These are phyloP conservation scores for Solanum megistacrolobum DNA, from an alignment of 257 asterid genomes.

Conservation along the genomic window DNA sequence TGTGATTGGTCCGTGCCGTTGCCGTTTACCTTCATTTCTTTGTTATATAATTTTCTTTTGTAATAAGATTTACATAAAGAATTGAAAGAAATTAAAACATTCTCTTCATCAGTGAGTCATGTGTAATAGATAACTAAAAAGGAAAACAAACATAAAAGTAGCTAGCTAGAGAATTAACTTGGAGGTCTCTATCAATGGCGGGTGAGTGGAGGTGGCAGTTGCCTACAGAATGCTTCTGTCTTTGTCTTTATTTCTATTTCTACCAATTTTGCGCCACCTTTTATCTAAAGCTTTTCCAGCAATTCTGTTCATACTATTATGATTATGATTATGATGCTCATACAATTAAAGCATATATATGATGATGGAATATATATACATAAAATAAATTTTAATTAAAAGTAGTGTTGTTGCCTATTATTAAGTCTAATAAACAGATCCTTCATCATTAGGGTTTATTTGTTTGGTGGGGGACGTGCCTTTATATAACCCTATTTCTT, in stretches of 20 bases:
- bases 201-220: conserved; percentile 34
- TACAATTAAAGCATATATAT: neutral
- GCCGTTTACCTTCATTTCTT: neutral
- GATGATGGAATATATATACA: neutral
- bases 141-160: neutral
- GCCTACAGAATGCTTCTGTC: conserved; percentile 16
- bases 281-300: conserved; percentile 51
- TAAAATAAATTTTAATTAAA: neutral
- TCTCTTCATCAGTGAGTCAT: neutral
- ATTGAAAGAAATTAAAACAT: neutral
- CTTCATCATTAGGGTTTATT: conserved; percentile 63
- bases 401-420: neutral
- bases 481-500: conserved; percentile 26
- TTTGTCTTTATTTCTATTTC: neutral
- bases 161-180: neutral
- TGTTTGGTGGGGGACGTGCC: conserved; percentile 1
- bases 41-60: neutral
- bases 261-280: conserved; percentile 51
- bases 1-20: neutral
- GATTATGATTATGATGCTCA: neutral
- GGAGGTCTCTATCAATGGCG: conserved; percentile 41
- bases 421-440: neutral
- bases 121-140: neutral
- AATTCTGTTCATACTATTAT: conserved; percentile 37
- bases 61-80: neutral